Evolutionary conservation across 163 green algal species (phyloP), one percentile per base, ranked within the genome.

Genomic region (Scenedesmus sp.): DNA sequence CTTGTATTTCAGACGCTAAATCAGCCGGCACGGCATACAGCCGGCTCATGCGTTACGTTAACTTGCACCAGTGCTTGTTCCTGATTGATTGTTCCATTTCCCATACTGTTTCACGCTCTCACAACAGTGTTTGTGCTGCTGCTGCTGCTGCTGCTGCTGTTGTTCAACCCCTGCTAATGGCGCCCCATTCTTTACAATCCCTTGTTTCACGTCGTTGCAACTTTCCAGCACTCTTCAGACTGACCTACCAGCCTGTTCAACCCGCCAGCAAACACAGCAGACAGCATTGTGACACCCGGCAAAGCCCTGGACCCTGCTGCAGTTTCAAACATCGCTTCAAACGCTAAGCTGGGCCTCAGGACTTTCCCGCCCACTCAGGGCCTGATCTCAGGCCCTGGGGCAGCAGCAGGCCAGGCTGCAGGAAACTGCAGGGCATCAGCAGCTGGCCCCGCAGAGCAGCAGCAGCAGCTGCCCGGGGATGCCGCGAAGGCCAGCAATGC

Each of bases 241-340:
- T 64, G 59, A 76, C 23, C 23, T 15, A 52, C 23, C 23, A 79
- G 70, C 4, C 23, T 52, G 4, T 23, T 52, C 20, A 79, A 13
- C 16, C 3, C 77, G 55, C 20, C n/a, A 60, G 10, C 77, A 59
- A 26, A 59, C 59, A 4, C 79, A 86, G 57, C 52, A 34, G 81
- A 46, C 34, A 46, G 34, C 34, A 46, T 46, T 46, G 34, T 46
- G 34, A 46, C 34, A 46, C 34, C 34, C 34, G 34, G 52, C 18
- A 60, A 59, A 86, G 81, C 46, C 70, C 81, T 86, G 81, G 81
- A 86, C 54, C 55, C 81, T 64, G 15, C 46, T 46, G 81, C 52
- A 34, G 3, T n/a, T n/a, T n/a, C 55, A 66, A 46, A 46, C 34
- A 18, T 6, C 9, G 8, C 34, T 46, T 62, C 55, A 86, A 86